Conservation (phyloP, 192 early-diverging fungal species). For the Coemansia pectinata region DNA sequence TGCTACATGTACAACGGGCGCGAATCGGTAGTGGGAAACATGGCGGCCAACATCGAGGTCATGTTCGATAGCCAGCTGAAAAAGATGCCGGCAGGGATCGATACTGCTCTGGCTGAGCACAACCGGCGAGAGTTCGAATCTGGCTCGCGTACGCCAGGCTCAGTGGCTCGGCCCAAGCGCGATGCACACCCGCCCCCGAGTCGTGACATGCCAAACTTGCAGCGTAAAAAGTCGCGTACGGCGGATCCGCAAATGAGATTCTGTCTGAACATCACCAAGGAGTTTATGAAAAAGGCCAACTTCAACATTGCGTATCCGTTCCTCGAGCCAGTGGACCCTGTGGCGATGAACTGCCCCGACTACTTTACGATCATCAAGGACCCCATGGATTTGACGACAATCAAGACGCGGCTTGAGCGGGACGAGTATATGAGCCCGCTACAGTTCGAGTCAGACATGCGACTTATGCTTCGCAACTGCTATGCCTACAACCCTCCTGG, state of each 20-base stretch:
- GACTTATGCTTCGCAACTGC: conserved; percentile 86
- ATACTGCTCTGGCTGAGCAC: conserved; percentile 52
- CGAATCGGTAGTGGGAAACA: conserved; percentile 67
- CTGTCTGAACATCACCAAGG: conserved; percentile 62
- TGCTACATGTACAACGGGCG: conserved; percentile 81
- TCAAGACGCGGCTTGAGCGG: conserved; percentile 67
- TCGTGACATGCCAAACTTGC: conserved; percentile 46
- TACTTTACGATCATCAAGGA: conserved; percentile 83
- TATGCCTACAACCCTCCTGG: conserved; percentile 75
- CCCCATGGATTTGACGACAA: conserved; percentile 89
- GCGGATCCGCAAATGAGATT: conserved; percentile 64
- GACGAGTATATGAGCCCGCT: conserved; percentile 63
- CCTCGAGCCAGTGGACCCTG: conserved; percentile 82
- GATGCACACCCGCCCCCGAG: conserved; percentile 63
- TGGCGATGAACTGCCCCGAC: conserved; percentile 79
- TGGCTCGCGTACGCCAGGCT: conserved; percentile 36
- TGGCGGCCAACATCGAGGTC: conserved; percentile 68
- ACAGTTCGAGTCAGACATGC: conserved; percentile 76
- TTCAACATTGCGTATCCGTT: conserved; percentile 73
- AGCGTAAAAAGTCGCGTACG: conserved; percentile 50
- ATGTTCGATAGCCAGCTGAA: conserved; percentile 69
- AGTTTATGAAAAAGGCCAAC: conserved; percentile 70
- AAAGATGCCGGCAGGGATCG: conserved; percentile 66
- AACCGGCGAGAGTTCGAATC: conserved; percentile 39
- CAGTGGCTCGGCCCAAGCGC: conserved; percentile 66